These are phyloP conservation scores for Wickerhamomyces subpelliculosus DNA, from an alignment of 805 yeast genomes.

Conservation along the genomic window DNA sequence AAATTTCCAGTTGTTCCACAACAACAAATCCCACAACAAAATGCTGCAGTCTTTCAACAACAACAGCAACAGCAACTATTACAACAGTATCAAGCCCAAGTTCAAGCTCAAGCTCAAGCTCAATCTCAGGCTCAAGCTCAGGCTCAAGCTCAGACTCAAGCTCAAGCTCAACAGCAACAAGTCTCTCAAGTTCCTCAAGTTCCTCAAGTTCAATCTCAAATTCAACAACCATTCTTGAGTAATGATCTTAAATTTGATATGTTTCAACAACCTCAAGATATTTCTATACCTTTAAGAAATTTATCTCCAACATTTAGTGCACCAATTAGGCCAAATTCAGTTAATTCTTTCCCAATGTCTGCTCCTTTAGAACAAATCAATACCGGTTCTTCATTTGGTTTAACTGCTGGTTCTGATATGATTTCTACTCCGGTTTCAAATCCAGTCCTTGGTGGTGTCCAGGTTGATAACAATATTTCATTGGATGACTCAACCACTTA, in stretches of 20 bases:
- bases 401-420: slow-evolving; percentile 6
- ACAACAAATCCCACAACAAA: slow-evolving; percentile 5
- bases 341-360: slow-evolving; percentile 5
- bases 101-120: background rate
- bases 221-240: background rate
- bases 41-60: slow-evolving; percentile 7
- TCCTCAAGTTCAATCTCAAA: background rate
- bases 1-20: slow-evolving; percentile 1
- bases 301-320: slow-evolving; percentile 12
- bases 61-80: slow-evolving; percentile 16
- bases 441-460: slow-evolving; percentile 6
- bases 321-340: slow-evolving; percentile 11
- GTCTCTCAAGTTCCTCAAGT: background rate
- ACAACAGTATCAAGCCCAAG: slow-evolving; percentile 5
- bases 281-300: slow-evolving; percentile 10
- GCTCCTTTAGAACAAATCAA: slow-evolving; percentile 13
- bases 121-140: slow-evolving; percentile 2
- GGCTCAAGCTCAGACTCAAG: background rate
- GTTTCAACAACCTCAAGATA: slow-evolving; percentile 10
- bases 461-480: slow-evolving; percentile 9
- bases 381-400: slow-evolving; percentile 11
- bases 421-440: slow-evolving; percentile 8
- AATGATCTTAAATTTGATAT: slow-evolving; percentile 6
- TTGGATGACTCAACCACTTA: slow-evolving; percentile 15
- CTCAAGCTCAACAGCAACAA: slow-evolving; percentile 4